phyloP scores from a whole-genome alignment of 352 stramenopile genomes.

The Pythium scleroteichum region DNA sequence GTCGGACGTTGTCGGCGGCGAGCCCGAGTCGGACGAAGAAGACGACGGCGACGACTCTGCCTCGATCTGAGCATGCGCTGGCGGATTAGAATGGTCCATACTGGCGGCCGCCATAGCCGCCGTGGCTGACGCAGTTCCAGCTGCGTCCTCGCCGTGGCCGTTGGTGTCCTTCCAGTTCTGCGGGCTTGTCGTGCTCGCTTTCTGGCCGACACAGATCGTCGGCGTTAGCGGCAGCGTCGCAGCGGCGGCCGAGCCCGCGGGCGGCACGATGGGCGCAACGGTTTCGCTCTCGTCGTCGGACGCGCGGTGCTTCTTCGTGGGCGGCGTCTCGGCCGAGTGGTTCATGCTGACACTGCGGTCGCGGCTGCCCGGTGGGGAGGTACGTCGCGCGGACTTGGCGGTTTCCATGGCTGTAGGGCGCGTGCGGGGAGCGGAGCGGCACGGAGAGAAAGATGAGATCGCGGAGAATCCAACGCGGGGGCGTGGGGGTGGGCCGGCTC shows the following conservation, averaged over 20 bases:
- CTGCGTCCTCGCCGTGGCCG: slow-evolving; percentile 7
- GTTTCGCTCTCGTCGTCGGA: slow-evolving; percentile 74
- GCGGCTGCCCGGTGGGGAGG: slow-evolving; percentile 29
- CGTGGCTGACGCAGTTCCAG: slow-evolving; percentile 14
- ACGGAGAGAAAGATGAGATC: slow-evolving; percentile 20
- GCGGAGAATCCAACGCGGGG: slow-evolving; percentile 5
- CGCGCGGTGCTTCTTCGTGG: slow-evolving; percentile 77
- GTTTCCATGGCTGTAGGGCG: slow-evolving; percentile 19
- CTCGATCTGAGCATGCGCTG: neutral
- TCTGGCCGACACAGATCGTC: slow-evolving; percentile 17
- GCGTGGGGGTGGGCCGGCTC: neutral
- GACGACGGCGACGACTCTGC: slow-evolving; percentile 7
- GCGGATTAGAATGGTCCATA: slow-evolving; percentile 17
- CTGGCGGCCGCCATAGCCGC: slow-evolving; percentile 22
- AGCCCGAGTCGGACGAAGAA: slow-evolving; percentile 1
- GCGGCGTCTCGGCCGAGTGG: slow-evolving; percentile 42
- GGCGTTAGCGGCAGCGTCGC: slow-evolving; percentile 12
- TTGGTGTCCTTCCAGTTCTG: slow-evolving; percentile 22
- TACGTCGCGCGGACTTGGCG: slow-evolving; percentile 3
- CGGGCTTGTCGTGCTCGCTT: slow-evolving; percentile 15
- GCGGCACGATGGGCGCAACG: neutral
- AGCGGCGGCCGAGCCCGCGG: neutral
- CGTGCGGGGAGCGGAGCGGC: neutral
- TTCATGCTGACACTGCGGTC: slow-evolving; percentile 79
- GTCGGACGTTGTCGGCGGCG: slow-evolving; percentile 18